Percentiles rank a stretch among this genome's conserved stretches.
These are phyloP conservation scores for Cyberlindnera amylophila DNA, from an alignment of 805 yeast genomes.

Conservation along the genomic window DNA sequence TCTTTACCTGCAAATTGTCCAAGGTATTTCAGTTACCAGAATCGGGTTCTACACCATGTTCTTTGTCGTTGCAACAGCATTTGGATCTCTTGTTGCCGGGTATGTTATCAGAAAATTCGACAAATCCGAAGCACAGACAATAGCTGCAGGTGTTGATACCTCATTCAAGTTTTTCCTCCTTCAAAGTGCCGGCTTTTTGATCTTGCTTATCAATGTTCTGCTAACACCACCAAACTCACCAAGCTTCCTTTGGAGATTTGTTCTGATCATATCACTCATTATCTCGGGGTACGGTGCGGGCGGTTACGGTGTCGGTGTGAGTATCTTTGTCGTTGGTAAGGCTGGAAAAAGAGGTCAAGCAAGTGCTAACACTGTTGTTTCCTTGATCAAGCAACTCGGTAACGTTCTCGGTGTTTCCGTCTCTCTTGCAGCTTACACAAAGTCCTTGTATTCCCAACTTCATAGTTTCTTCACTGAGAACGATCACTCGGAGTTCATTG, in stretches of 20 bases:
- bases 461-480: slow-evolving; percentile 23
- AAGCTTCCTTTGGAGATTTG: slow-evolving; percentile 18
- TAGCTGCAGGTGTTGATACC: slow-evolving; percentile 20
- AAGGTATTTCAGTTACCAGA: slow-evolving; percentile 34
- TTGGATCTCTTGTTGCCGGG: slow-evolving; percentile 39
- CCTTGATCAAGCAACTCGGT: slow-evolving; percentile 41
- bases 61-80: slow-evolving; percentile 36
- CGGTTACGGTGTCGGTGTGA: slow-evolving; percentile 36
- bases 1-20: slow-evolving; percentile 41
- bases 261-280: slow-evolving; percentile 28
- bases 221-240: slow-evolving; percentile 15
- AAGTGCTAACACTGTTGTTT: slow-evolving; percentile 42
- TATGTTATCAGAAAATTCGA: slow-evolving; percentile 27
- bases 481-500: slow-evolving; percentile 4
- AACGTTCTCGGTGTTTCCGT: slow-evolving; percentile 42
- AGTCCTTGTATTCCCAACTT: slow-evolving; percentile 27
- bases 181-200: slow-evolving; percentile 20
- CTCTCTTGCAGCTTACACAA: slow-evolving; percentile 32
- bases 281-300: slow-evolving; percentile 39
- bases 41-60: slow-evolving; percentile 40
- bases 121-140: slow-evolving; percentile 22
- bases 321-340: slow-evolving; percentile 38
- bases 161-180: slow-evolving; percentile 16
- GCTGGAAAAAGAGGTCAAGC: slow-evolving; percentile 42
- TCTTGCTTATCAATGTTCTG: slow-evolving; percentile 9